phyloP scores from a whole-genome alignment of 1,284 basidiomycete genomes.

The Apiotrichum laibachii region DNA sequence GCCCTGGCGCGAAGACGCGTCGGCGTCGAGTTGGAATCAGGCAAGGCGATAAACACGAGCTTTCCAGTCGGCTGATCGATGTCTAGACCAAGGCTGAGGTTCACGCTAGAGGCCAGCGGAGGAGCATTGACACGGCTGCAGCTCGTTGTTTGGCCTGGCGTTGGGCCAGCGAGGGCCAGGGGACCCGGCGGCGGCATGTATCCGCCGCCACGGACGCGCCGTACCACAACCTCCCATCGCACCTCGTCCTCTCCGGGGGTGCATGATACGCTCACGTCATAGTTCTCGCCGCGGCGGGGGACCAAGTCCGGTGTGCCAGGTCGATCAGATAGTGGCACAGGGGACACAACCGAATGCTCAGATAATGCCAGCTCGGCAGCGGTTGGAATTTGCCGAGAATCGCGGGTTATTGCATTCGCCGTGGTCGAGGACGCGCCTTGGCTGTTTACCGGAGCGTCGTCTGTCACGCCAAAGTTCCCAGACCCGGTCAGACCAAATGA shows the following conservation, averaged over 20 bases:
- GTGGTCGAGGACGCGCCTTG: background rate
- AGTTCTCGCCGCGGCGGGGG: slow-evolving; percentile 12
- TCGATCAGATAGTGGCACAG: background rate
- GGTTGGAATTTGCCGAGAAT: no score
- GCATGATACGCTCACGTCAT: slow-evolving; percentile 36
- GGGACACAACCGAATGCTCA: no score
- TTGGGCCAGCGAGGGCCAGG: background rate
- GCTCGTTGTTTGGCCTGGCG: slow-evolving; percentile 7
- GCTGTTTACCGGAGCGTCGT: background rate
- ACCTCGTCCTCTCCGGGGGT: slow-evolving; percentile 30
- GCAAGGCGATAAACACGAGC: slow-evolving; percentile 41
- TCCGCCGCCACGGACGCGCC: slow-evolving; percentile 3
- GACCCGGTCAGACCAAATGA: background rate
- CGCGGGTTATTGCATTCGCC: background rate
- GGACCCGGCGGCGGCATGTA: background rate
- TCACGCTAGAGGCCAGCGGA: slow-evolving; percentile 34
- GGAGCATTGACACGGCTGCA: slow-evolving; percentile 15
- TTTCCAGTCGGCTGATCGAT: slow-evolving; percentile 34
- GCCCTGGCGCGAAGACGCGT: slow-evolving; percentile 4
- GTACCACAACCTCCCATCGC: slow-evolving; percentile 39
- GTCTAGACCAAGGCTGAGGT: slow-evolving; percentile 39
- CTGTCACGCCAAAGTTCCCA: background rate
- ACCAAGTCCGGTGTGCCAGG: slow-evolving; percentile 6
- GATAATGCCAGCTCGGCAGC: no score
- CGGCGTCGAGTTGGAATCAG: slow-evolving; percentile 24